phyloP scores from a whole-genome alignment of 2,329 filamentous ascomycete genomes.

The Colletotrichum agaves region DNA sequence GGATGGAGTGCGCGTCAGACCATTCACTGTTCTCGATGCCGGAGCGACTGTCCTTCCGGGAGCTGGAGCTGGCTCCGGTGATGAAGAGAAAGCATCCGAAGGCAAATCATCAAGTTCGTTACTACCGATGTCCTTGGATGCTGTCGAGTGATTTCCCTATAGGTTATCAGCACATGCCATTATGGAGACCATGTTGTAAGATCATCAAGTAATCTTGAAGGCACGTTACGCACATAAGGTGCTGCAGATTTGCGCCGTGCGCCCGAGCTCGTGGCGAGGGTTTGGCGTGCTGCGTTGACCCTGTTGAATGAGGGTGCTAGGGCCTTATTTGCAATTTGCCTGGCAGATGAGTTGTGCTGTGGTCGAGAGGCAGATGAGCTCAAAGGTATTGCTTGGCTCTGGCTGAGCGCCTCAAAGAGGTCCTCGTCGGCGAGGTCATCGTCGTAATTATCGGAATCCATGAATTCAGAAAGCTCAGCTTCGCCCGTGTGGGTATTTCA shows the following conservation, averaged over 20 bases:
- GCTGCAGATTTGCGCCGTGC: neutral
- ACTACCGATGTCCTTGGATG: too few relatives aligned
- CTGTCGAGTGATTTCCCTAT: too few relatives aligned
- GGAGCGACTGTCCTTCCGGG: conserved; percentile 33
- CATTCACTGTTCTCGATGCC: conserved; percentile 32
- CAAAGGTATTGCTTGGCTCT: conserved; percentile 45
- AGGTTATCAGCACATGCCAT: neutral
- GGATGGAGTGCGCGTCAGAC: conserved; percentile 49
- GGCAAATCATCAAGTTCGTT: conserved; percentile 65
- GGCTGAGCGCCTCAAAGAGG: conserved; percentile 68
- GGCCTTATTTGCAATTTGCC: neutral
- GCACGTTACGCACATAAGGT: neutral
- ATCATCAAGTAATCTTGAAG: neutral
- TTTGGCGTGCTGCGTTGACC: conserved; percentile 2
- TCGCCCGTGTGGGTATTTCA: neutral
- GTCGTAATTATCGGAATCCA: conserved; percentile 72
- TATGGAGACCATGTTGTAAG: too few relatives aligned
- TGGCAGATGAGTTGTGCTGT: neutral
- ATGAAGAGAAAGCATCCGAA: conserved; percentile 75
- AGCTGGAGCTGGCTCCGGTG: conserved; percentile 53
- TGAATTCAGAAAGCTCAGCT: conserved; percentile 40
- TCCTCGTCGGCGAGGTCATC: conserved; percentile 75
- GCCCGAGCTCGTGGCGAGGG: neutral
- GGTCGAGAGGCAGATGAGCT: conserved; percentile 3
- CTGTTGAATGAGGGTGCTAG: conserved; percentile 6